Evolutionary conservation across 2,329 filamentous ascomycete genomes (phyloP), one percentile per base, ranked within the genome.

Genomic region (Teratosphaeria zuluensis): DNA sequence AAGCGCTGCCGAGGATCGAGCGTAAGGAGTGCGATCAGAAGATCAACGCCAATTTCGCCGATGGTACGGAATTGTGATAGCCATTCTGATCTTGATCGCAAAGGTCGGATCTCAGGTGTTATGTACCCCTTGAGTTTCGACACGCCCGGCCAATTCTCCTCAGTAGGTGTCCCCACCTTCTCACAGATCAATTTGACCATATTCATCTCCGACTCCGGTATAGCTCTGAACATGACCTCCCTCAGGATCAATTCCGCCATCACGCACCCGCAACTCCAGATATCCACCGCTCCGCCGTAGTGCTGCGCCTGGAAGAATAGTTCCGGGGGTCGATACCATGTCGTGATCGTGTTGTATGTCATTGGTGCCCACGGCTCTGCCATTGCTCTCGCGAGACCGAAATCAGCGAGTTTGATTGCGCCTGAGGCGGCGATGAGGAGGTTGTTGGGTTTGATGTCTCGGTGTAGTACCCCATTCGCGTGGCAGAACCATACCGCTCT

Each of bases 361-460:
- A 99, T 99, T 66, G 82, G 81, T 33, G 68, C 66, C 68, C 91
- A 89, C 0, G 94, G 92, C 72, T 99, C 94, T 7, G 90, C 87
- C 72, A 96, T 96, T 61, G 82, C 84, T 62, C 94, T 81, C 5
- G 94, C 94, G 35, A 99, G 85, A 80, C 94, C 94, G 68, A 99
- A 99, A 87, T 99, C 94, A 38, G 92, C 94, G 55, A 99, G 84
- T 74, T 97, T 97, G 70, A 99, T 85, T 69, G 92, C 89, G 54
- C 94, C 92, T 71, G 96, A 89, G 51, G 90, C 88, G 24, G 91
- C 91, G 67, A 99, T 95, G 60, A 99, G 81, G 75, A 97, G 78
- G 77, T 99, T 99, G 82, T 97, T 97, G 54, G 92, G 92, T 76
- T 99, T 99, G 79, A 99, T 97, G 78, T 99, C 94, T 67, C 94